Percentiles rank a stretch among this genome's conserved stretches.
Evolutionary conservation across 2,329 filamentous ascomycete species (phyloP).

Genomic region (Apiospora hydei): DNA sequence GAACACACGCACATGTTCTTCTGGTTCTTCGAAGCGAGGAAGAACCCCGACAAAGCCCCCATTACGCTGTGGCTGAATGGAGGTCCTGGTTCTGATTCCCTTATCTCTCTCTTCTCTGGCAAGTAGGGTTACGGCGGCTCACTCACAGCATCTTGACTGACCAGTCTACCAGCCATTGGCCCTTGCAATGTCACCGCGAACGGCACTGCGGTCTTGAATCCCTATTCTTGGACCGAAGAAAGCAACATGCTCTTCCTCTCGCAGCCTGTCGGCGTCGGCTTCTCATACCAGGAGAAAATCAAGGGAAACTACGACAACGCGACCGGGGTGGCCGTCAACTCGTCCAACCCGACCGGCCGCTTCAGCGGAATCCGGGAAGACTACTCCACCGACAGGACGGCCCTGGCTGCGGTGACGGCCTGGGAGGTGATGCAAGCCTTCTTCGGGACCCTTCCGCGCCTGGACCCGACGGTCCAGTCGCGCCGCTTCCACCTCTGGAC

Average conservation of each 20-base stretch:
- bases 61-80: constrained; percentile 62
- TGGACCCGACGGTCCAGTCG: constrained; percentile 49
- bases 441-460: constrained; percentile 36
- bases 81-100: constrained; percentile 58
- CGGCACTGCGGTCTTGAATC: constrained; percentile 57
- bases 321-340: constrained; percentile 36
- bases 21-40: constrained; percentile 60
- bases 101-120: constrained; percentile 62
- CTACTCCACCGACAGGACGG: constrained; percentile 38
- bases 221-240: constrained; percentile 65
- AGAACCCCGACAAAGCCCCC: constrained; percentile 53
- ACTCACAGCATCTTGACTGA: background rate
- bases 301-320: constrained; percentile 37
- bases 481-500: constrained; percentile 61
- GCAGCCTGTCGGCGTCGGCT: constrained; percentile 66
- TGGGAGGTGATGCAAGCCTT: constrained; percentile 66
- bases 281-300: constrained; percentile 52
- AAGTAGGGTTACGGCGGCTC: background rate
- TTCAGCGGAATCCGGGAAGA: constrained; percentile 37
- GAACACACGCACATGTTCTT: constrained; percentile 51
- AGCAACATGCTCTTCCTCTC: constrained; percentile 68
- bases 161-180: constrained; percentile 38
- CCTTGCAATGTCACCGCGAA: constrained; percentile 50
- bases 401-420: constrained; percentile 58
- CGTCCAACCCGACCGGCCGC: constrained; percentile 39